These are phyloP conservation scores for Diaporthe ilicicola DNA, from an alignment of 2,329 filamentous ascomycete species.

Conservation along the genomic window DNA sequence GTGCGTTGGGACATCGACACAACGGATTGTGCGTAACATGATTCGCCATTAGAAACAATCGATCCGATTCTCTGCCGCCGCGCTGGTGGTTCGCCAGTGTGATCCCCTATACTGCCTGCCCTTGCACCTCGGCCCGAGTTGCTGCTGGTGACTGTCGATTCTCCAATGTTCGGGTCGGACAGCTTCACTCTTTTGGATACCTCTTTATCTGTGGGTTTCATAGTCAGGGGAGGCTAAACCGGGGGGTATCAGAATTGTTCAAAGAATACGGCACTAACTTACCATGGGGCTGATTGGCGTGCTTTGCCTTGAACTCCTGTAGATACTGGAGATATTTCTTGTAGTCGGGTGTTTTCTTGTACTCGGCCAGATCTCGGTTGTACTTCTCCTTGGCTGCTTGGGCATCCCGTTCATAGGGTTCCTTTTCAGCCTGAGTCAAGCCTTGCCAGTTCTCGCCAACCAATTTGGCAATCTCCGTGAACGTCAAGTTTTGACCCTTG, in stretches of 20 bases:
- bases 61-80: conserved; percentile 59
- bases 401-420: conserved; percentile 76
- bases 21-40: conserved; percentile 51
- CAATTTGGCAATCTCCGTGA: conserved; percentile 84
- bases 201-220: conserved; percentile 52
- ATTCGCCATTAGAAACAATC: conserved; percentile 54
- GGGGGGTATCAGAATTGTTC: neutral
- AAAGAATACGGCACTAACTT: conserved; percentile 36
- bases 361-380: conserved; percentile 74
- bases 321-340: conserved; percentile 76
- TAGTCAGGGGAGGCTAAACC: conserved; percentile 21
- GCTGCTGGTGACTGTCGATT: conserved; percentile 52
- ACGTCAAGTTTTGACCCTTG: conserved; percentile 78
- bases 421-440: conserved; percentile 71
- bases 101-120: conserved; percentile 18
- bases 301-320: conserved; percentile 79
- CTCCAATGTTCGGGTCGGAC: conserved; percentile 46
- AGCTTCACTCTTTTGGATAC: conserved; percentile 58
- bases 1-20: conserved; percentile 46
- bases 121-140: conserved; percentile 52
- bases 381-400: conserved; percentile 80
- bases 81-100: conserved; percentile 44
- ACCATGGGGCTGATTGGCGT: conserved; percentile 67
- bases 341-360: conserved; percentile 79
- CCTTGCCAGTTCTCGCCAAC: conserved; percentile 86